Conservation (phyloP, 371 early-diverging fungal genomes). For the Mucor velutinosus region DNA sequence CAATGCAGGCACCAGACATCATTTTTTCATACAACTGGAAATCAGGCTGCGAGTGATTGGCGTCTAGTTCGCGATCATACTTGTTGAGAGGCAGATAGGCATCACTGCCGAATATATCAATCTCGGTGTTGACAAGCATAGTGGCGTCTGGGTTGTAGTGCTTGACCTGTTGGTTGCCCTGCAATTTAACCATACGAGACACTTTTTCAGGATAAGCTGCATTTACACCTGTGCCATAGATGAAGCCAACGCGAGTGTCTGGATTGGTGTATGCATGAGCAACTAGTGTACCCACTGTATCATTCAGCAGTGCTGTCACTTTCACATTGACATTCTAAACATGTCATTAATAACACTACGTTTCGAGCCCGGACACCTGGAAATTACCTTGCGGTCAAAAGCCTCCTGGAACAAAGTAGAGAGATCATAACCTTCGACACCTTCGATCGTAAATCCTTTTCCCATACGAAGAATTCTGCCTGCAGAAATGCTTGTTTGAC, state of each 20-base stretch:
- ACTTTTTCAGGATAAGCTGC: conserved; percentile 73
- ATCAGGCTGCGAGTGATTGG: conserved; percentile 59
- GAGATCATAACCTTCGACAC: conserved; percentile 81
- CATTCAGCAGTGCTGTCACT: conserved; percentile 76
- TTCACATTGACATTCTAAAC: conserved; percentile 10
- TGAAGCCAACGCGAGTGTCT: conserved; percentile 83
- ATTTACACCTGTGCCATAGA: conserved; percentile 96
- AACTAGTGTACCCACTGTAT: conserved; percentile 93
- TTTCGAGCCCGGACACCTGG: too few species aligned
- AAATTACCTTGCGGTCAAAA: conserved; percentile 63
- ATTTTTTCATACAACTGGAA: conserved; percentile 77
- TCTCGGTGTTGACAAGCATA: conserved; percentile 68
- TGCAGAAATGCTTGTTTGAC: conserved; percentile 75
- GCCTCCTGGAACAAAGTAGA: conserved; percentile 64
- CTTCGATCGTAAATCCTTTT: conserved; percentile 84
- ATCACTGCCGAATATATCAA: conserved; percentile 72
- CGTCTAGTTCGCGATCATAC: conserved; percentile 67
- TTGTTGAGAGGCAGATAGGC: conserved; percentile 66
- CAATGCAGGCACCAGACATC: conserved; percentile 82
- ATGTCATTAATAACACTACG: too few species aligned
- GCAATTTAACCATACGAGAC: conserved; percentile 70
- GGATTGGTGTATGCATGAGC: conserved; percentile 83
- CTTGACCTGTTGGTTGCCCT: conserved; percentile 35
- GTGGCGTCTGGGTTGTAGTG: conserved; percentile 44
- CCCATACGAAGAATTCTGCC: conserved; percentile 87